These are phyloP conservation scores for Arachis monticola DNA, from an alignment of 331 rosid genomes.

Conservation along the genomic window DNA sequence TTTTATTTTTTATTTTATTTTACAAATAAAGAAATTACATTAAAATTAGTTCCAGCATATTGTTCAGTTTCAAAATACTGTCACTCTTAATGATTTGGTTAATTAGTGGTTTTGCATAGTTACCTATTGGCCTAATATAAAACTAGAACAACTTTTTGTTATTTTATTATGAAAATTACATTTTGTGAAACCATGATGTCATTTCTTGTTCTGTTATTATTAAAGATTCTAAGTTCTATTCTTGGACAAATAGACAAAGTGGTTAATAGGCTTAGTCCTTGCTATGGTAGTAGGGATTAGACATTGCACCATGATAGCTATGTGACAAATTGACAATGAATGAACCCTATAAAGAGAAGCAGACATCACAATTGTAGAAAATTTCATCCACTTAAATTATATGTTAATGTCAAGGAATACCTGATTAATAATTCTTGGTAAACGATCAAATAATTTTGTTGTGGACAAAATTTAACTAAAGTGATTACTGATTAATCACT, in stretches of 20 bases:
- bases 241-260: conserved; percentile 24
- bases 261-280: not conserved
- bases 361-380: not conserved
- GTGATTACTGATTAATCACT: conserved; percentile 3
- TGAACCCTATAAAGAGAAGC: conserved; percentile 16
- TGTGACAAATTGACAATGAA: conserved; percentile 13
- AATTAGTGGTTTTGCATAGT: conserved; percentile 16
- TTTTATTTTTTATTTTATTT: not conserved
- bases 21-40: not conserved
- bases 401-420: not conserved
- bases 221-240: conserved; percentile 14
- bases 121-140: conserved; percentile 16
- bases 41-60: not conserved
- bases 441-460: not conserved
- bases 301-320: too few relatives aligned
- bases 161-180: conserved; percentile 36
- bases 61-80: not conserved
- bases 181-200: conserved; percentile 27
- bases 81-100: conserved; percentile 29
- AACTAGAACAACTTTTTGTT: conserved; percentile 35
- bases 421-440: not conserved
- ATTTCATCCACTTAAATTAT: not conserved
- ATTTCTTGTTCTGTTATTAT: not conserved
- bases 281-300: not conserved
- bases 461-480: not conserved